Conservation (phyloP, 768 basidiomycete genomes). For the Botryobasidium botryosum region DNA sequence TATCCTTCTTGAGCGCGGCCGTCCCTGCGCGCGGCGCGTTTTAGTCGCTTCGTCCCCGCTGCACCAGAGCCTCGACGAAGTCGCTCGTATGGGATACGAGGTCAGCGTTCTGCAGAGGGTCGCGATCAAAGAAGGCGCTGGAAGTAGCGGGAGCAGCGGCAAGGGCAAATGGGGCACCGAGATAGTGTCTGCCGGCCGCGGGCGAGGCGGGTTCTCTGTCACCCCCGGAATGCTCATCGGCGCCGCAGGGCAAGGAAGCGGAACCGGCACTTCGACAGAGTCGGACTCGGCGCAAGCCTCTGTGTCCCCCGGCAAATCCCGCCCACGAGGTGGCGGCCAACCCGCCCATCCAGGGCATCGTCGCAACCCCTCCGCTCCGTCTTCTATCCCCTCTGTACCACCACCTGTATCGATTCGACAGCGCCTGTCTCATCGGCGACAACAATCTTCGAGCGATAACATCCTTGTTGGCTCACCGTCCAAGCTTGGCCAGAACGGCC, state of each 20-base stretch:
- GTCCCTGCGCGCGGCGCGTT: constrained; percentile 55
- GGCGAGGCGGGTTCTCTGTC: not conserved
- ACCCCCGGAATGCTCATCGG: constrained; percentile 13
- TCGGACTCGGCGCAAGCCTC: too few species aligned
- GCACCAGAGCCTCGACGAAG: constrained; percentile 34
- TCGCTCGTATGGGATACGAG: constrained; percentile 14
- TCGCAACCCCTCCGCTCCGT: constrained; percentile 7
- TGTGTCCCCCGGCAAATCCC: too few species aligned
- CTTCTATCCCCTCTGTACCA: constrained; percentile 10
- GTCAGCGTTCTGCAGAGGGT: constrained; percentile 13
- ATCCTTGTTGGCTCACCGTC: too few species aligned
- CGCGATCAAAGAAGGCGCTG: constrained; percentile 10
- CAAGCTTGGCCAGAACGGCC: too few species aligned
- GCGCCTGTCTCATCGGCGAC: too few species aligned
- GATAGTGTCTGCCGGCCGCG: too few species aligned
- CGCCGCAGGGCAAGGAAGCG: constrained; percentile 17
- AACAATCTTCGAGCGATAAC: too few species aligned
- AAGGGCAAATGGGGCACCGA: constrained; percentile 1
- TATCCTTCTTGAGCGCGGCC: constrained; percentile 66
- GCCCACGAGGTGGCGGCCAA: not conserved
- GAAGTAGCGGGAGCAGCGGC: not conserved
- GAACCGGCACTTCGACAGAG: constrained; percentile 18
- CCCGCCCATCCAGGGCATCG: constrained; percentile 1
- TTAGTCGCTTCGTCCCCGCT: constrained; percentile 69
- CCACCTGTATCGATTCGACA: too few species aligned